Percentiles rank a stretch among this genome's conserved stretches.
Evolutionary conservation across 345 rosid species (phyloP).

Genomic region (Gossypium thurberi): DNA sequence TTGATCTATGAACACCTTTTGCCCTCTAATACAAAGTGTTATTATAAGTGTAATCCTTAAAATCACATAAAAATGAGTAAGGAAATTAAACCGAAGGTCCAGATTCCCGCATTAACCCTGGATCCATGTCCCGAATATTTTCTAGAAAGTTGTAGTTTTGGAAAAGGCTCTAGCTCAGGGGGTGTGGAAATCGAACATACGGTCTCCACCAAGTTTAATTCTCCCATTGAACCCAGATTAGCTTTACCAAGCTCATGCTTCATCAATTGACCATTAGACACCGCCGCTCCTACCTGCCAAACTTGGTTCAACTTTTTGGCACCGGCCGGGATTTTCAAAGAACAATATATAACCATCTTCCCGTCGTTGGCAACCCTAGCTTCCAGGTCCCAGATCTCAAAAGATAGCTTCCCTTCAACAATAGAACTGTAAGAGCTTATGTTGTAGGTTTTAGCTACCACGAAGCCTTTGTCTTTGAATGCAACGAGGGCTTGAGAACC

Average conservation of each 20-base stretch:
- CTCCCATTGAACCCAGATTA: conserved; percentile 24
- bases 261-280: conserved; percentile 22
- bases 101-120: background rate
- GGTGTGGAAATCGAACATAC: background rate
- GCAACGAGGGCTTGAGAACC: conserved; percentile 76
- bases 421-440: conserved; percentile 21
- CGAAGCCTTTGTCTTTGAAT: conserved; percentile 26
- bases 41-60: background rate
- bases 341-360: conserved; percentile 36
- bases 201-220: conserved; percentile 23
- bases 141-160: background rate
- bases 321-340: conserved; percentile 46
- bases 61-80: background rate
- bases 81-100: background rate
- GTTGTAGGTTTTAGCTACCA: conserved; percentile 43
- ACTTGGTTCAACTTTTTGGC: conserved; percentile 51
- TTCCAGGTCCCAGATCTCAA: conserved; percentile 44
- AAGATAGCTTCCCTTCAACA: conserved; percentile 22
- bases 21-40: too few species aligned
- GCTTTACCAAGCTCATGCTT: conserved; percentile 19
- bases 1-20: too few species aligned
- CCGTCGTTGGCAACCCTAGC: conserved; percentile 32
- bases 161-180: background rate
- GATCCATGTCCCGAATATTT: background rate
- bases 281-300: conserved; percentile 73